Base-by-base conservation (phyloP, 1,284 basidiomycete species). In the Fomitopsis pinicola region DNA sequence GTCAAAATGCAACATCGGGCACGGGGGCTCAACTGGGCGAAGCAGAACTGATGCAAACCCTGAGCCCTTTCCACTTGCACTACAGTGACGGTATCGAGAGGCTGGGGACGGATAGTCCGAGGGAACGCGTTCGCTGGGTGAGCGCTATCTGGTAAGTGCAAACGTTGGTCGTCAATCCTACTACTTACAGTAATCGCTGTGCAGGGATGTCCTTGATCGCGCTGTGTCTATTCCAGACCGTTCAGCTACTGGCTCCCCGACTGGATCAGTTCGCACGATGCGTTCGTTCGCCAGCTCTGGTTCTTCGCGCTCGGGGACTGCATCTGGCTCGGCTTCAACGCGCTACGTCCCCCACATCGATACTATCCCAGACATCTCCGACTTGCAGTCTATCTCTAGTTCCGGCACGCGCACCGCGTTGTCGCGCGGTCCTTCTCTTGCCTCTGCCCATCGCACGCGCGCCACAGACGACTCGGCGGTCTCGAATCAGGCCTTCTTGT, bases 31-130 rank as follows among this genome's bases (percentile, higher is more conserved):
- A 82, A 17, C 70, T 88, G 30, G 72, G 70, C 0, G 74, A 75
- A 17, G 61, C 67, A 55, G 69, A 65, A 4, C 67, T 85, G 58
- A 81, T 89, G 72, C 88, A 93, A 64, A 81, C 85, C 59, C 72
- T 96, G 7, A 92, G 92, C 59, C 94, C 94, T 0, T 95, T 96
- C 76, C 92, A 94, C 70, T 82, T 96, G 76, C 71, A 94, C 38
- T 96, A 96, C 70, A 82, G 83, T 19, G 94, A 96, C 72, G 94
- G 94, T 3, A 86, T 92, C 1, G 94, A 96, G 72, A 77, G 93
- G 12, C 72, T 96, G 12, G 94, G 87, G 1, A 88, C 91, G 22
- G 93, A 94, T 69, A 94, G 90, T 63, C 83, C 93, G 5, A 73
- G 89, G 60, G 91, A 95, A 69, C 80, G 94, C 64, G 89, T 93